Conservation (phyloP, 495 filamentous ascomycete species). For the Baudoinia panamericana region DNA sequence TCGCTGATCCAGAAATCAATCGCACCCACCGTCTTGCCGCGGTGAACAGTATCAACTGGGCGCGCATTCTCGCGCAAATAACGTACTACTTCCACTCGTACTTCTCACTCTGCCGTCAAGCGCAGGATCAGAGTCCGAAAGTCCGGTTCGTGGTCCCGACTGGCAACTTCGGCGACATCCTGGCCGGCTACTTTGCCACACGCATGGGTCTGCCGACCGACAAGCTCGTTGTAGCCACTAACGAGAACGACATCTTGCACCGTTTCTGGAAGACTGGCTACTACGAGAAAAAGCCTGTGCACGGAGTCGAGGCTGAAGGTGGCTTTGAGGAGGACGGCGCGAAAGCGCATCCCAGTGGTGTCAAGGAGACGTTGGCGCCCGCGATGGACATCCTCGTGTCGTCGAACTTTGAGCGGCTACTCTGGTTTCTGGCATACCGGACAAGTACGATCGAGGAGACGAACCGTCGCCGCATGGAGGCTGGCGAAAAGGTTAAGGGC, state of each 20-base stretch:
- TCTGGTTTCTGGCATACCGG: slow-evolving; percentile 81
- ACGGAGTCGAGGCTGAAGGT: slow-evolving; percentile 40
- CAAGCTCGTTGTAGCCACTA: slow-evolving; percentile 77
- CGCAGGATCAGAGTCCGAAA: slow-evolving; percentile 36
- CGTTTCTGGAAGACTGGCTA: slow-evolving; percentile 71
- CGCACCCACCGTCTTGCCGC: slow-evolving; percentile 61
- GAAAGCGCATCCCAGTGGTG: slow-evolving; percentile 54
- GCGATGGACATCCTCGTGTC: slow-evolving; percentile 96
- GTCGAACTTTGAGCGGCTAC: slow-evolving; percentile 87
- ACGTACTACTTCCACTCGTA: slow-evolving; percentile 88
- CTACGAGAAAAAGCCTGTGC: slow-evolving; percentile 63
- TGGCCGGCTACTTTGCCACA: slow-evolving; percentile 83
- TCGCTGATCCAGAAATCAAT: slow-evolving; percentile 66
- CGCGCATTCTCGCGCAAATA: slow-evolving; percentile 85
- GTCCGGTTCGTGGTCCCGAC: slow-evolving; percentile 76
- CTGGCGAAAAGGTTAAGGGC: slow-evolving; percentile 48
- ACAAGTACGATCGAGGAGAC: slow-evolving; percentile 27
- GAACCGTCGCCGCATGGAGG: slow-evolving; percentile 30
- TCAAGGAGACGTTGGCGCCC: slow-evolving; percentile 75
- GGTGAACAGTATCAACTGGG: slow-evolving; percentile 84
- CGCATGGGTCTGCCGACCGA: slow-evolving; percentile 78
- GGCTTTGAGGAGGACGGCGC: slow-evolving; percentile 46
- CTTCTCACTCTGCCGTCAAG: slow-evolving; percentile 52
- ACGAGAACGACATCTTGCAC: slow-evolving; percentile 77
- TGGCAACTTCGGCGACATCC: slow-evolving; percentile 93